phyloP scores from a whole-genome alignment of 2,329 filamentous ascomycete species.

The Escovopsis sp. region DNA sequence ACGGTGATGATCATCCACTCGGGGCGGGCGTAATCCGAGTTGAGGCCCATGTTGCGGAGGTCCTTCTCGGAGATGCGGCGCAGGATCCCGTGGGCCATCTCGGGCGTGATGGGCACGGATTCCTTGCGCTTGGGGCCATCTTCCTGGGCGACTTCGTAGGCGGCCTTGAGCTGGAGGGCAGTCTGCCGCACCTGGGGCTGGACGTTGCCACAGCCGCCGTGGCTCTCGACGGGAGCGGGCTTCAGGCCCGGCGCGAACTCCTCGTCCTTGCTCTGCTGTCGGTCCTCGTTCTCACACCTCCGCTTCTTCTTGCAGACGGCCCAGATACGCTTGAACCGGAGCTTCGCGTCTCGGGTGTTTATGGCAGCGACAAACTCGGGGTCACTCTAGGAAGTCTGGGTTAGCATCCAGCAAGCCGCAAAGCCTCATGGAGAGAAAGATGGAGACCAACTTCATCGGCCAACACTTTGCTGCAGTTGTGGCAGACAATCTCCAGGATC shows the following conservation, averaged over 20 bases:
- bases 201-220: conserved; percentile 86
- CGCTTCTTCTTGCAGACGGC: conserved; percentile 79
- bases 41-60: conserved; percentile 76
- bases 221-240: conserved; percentile 36
- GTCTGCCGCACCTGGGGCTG: conserved; percentile 82
- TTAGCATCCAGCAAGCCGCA: conserved; percentile 46
- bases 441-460: conserved; percentile 86
- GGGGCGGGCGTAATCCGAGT: conserved; percentile 84
- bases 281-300: conserved; percentile 67
- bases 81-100: conserved; percentile 75
- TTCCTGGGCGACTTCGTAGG: conserved; percentile 51
- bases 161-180: conserved; percentile 65
- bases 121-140: conserved; percentile 61
- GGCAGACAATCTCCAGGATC: conserved; percentile 95
- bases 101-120: conserved; percentile 68
- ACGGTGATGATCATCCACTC: conserved; percentile 98
- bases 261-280: conserved; percentile 52
- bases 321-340: conserved; percentile 88
- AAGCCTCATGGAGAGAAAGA: conserved; percentile 38
- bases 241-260: conserved; percentile 49
- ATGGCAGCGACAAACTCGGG: conserved; percentile 71
- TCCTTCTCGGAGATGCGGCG: conserved; percentile 71
- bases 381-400: conserved; percentile 53
- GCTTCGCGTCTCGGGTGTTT: conserved; percentile 78
- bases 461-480: conserved; percentile 96